Evolutionary conservation across 164 flowering plant genomes (phyloP), one percentile per base, ranked within the genome.

Genomic region (Magnolia sinica): DNA sequence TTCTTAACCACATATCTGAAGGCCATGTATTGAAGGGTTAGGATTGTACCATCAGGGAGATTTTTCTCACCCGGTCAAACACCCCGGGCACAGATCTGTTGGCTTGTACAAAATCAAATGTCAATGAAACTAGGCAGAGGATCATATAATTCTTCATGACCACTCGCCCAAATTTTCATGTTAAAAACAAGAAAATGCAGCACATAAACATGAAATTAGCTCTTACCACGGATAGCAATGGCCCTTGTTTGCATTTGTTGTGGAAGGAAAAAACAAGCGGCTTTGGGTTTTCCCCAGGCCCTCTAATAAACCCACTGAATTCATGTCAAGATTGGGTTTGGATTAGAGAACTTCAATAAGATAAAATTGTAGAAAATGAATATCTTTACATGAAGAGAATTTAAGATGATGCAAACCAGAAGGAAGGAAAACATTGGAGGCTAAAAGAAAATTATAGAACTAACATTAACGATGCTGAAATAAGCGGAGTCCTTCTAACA

Each of bases 251-350:
- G 83, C 91, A 91, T 78, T 91, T 93, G 85, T 91, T 84, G 73
- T 96, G 92, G 82, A 94, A 96, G 37, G 97, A 84, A 86, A 94
- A 90, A 51, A 92, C 83, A n/a, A 94, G 64, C 45, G 97, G 95
- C 84, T 88, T 90, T 13, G 95, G 93, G 79, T 84, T 80, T 64
- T 94, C 96, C 50, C 96, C 99, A 50, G 99, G 98, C 29, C 98
- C 99, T 88, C 97, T 84, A 70, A 94, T 88, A 81, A 94, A 96
- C 70, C 98, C 99, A 83, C 99, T 93, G 86, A 14, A 78, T 18
- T 64, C 75, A 27, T 69, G 6, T 50, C 50, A 64, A 52, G 45
- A 75, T 6, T 1, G 45, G 50, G 27, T 45, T 31, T 20, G n/a
- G 18, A 23, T 70, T n/a, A 70, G 59, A 70, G 6, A 50, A 37